Base-by-base conservation (phyloP, 169 alveolate genomes). In the Plasmodium billcollinsi region DNA sequence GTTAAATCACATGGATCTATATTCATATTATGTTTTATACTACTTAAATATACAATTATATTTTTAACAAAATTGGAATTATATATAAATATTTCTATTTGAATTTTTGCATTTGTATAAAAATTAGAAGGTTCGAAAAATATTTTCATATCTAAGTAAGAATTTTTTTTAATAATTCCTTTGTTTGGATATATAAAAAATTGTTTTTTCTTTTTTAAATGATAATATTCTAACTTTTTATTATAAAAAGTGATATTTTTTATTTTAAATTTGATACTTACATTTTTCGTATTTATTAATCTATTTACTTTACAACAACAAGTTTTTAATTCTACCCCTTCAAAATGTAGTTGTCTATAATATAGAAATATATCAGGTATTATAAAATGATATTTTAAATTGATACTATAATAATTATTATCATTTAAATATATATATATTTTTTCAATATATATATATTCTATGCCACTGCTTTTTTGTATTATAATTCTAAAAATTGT, bases 141-240 rank as follows among this genome's bases (percentile, higher is more conserved):
- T 66, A 78, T 65, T 52, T 49, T 69, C 39, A 78, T 49, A 71
- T 78, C 89, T 58, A 66, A 78, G 50, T 15, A 78, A 15, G 78
- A 78, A 66, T 78, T 78, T 11, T 70, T 78, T 47, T 78, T 78
- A 78, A 78, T 59, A 43, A 66, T 65, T 8, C 89, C 89, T 71
- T 78, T 78, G 33, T 21, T 78, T 0, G 89, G 89, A 1, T 20
- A 21, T 65, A 78, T 66, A 66, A 78, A 78, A 14, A 78, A 29
- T 78, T 78, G 89, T 21, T 29, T 43, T 61, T 47, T 78, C 67
- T 49, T 78, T 49, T 78, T 78, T 52, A 63, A 65, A 43, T 78
- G 89, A 78, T 67, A 20, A 78, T 78, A 78, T 65, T 78, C 78
- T 65, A 78, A 78, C 59, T 78, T 78, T 78, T 78, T 78, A 78